Evolutionary conservation across 2,329 filamentous ascomycete species (phyloP).

Genomic region (Cucurbitaria berberidis): DNA sequence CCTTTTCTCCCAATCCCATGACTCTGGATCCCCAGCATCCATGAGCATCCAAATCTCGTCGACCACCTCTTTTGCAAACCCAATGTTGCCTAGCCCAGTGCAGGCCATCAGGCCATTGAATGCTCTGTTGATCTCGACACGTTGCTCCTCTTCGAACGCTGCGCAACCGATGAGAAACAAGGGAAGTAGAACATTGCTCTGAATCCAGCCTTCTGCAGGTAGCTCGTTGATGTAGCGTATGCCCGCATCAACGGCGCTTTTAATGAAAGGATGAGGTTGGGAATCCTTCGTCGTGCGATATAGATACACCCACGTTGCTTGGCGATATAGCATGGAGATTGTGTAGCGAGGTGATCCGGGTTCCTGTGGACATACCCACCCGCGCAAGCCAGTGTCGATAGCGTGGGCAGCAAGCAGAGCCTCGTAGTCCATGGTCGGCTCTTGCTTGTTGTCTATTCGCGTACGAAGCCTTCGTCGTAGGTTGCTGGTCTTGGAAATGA

Average conservation of each 20-base stretch:
- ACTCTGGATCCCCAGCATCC: slow-evolving; percentile 62
- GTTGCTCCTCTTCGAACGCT: slow-evolving; percentile 62
- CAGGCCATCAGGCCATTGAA: slow-evolving; percentile 63
- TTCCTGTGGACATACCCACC: slow-evolving; percentile 71
- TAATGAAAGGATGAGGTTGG: slow-evolving; percentile 60
- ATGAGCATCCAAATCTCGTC: slow-evolving; percentile 65
- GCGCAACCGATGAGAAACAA: slow-evolving; percentile 67
- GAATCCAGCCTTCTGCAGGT: slow-evolving; percentile 61
- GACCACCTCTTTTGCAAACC: slow-evolving; percentile 62
- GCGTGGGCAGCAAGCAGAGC: slow-evolving; percentile 74
- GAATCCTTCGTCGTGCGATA: slow-evolving; percentile 67
- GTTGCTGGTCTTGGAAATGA: slow-evolving; percentile 78
- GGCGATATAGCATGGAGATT: slow-evolving; percentile 65
- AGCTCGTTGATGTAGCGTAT: slow-evolving; percentile 62
- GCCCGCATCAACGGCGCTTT: slow-evolving; percentile 64
- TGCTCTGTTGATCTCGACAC: slow-evolving; percentile 60
- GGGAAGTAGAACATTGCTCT: slow-evolving; percentile 66
- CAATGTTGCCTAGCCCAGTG: slow-evolving; percentile 64
- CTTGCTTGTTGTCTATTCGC: slow-evolving; percentile 66
- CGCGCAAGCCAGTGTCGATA: slow-evolving; percentile 75
- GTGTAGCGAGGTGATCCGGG: slow-evolving; percentile 61
- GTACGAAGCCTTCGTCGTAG: slow-evolving; percentile 76
- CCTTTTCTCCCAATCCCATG: slow-evolving; percentile 69
- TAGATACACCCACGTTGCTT: slow-evolving; percentile 69
- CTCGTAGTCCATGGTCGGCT: slow-evolving; percentile 75